Evolutionary conservation across 2,329 filamentous ascomycete species (phyloP), one percentile per base, ranked within the genome.

Genomic region (Cladosporium velox): DNA sequence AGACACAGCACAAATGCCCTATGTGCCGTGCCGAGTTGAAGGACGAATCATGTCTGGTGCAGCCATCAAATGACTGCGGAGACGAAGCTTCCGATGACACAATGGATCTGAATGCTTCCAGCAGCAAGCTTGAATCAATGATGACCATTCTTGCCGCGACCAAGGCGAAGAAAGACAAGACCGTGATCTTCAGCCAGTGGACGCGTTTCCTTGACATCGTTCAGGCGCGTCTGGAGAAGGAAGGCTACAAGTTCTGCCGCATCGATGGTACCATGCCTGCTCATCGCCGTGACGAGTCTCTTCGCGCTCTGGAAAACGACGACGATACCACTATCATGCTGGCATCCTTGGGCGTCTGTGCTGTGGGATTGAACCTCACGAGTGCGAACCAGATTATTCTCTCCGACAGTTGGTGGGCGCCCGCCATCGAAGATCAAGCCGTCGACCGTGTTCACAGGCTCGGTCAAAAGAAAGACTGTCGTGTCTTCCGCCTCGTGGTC

Each of bases 341-440:
- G 2, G 93, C 93, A 2, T 93, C 90, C 73, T 81, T 97, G 51
- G 86, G 87, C 8, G 93, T 95, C 7, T 94, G 91, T 77, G 91
- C 89, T 62, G 92, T 97, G 1, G 93, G 93, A 0, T 83, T 97
- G 55, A 96, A 96, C 72, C 85, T 97, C 14, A 91, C 93, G 0
- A 88, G 91, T 0, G 93, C 93, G 0, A 92, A 95, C 72, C 93
- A 93, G 7, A 91, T 96, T 66, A 88, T 97, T 55, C 82, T 97
- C 24, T 87, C 88, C 0, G 93, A 97, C 77, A 91, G 87, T 67
- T 97, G 92, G 93, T 97, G 93, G 91, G 92, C 93, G 1, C 93
- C 93, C 0, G 92, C 92, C 0, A 95, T 97, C 65, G 93, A 97
- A 77, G 92, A 96, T 71, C 93, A 97, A 76, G 93, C 93, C 3